These are phyloP conservation scores for Boletus hoseneyae DNA, from an alignment of 1,284 basidiomycete genomes.

Conservation along the genomic window DNA sequence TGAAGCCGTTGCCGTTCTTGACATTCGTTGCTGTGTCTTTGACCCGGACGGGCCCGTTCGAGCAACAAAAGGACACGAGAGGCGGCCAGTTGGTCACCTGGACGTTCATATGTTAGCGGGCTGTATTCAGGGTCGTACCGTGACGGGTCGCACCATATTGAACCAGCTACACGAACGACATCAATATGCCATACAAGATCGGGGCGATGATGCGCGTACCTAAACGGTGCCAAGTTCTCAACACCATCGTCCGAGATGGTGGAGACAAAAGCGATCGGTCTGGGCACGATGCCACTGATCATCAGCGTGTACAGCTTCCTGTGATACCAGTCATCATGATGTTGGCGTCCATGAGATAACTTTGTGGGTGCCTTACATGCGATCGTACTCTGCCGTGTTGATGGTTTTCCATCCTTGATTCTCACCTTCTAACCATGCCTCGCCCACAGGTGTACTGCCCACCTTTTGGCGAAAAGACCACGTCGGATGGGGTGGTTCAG, in stretches of 20 bases:
- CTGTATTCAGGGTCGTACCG: background rate
- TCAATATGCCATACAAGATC: background rate
- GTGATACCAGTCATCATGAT: background rate
- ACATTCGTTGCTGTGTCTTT: conserved; percentile 66
- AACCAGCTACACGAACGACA: conserved; percentile 40
- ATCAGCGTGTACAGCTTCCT: conserved; percentile 47
- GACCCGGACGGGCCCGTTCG: conserved; percentile 28
- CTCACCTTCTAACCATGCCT: conserved; percentile 49
- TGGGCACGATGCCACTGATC: conserved; percentile 58
- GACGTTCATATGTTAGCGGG: background rate
- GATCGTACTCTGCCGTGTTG: conserved; percentile 46
- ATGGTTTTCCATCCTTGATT: conserved; percentile 55
- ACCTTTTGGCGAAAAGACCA: conserved; percentile 58
- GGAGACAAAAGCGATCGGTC: conserved; percentile 71
- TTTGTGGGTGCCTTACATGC: conserved; percentile 36
- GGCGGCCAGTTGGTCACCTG: conserved; percentile 53
- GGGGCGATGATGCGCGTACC: conserved; percentile 28
- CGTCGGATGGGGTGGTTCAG: conserved; percentile 51
- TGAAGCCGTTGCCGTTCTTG: conserved; percentile 55
- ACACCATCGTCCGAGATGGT: conserved; percentile 49
- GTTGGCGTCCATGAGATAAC: too few relatives aligned
- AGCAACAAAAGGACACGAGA: conserved; percentile 52
- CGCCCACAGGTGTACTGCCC: conserved; percentile 45
- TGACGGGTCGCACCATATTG: conserved; percentile 34
- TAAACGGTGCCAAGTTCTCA: conserved; percentile 61